phyloP scores from a whole-genome alignment of 1,284 basidiomycete genomes.

The Porogramme epimiltina region DNA sequence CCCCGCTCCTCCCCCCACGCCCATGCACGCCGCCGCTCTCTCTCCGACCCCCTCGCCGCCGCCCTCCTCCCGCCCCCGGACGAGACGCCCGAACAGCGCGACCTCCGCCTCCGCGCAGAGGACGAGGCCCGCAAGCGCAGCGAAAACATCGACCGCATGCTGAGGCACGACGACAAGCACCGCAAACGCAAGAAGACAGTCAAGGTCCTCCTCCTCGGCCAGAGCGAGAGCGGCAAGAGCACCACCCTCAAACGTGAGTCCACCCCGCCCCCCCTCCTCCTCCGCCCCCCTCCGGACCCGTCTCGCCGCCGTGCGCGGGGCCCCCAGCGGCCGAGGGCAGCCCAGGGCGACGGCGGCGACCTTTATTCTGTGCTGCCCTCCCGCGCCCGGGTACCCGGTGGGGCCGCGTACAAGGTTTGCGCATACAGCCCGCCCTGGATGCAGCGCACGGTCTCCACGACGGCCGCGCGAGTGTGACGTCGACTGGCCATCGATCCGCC shows the following conservation, averaged over 20 bases:
- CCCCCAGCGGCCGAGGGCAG: background rate
- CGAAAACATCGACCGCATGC: conserved; percentile 77
- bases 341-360: background rate
- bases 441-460: too few species aligned
- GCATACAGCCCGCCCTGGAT: background rate
- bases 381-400: background rate
- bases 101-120: conserved; percentile 61
- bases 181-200: conserved; percentile 63
- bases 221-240: conserved; percentile 82
- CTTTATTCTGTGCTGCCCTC: background rate
- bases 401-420: conserved; percentile 16
- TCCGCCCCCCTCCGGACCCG: background rate
- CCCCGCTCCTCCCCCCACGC: conserved; percentile 4
- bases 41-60: conserved; percentile 69
- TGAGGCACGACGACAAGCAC: conserved; percentile 61
- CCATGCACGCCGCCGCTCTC: conserved; percentile 10
- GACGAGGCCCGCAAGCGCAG: conserved; percentile 70
- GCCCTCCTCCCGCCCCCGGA: conserved; percentile 68
- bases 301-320: background rate
- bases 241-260: conserved; percentile 82
- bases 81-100: conserved; percentile 66
- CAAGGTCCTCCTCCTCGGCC: conserved; percentile 77
- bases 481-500: too few species aligned
- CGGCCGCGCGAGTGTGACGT: too few species aligned
- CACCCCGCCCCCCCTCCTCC: background rate